Evolutionary conservation across 2,329 filamentous ascomycete species (phyloP).

Genomic region (Exophiala bonariae): DNA sequence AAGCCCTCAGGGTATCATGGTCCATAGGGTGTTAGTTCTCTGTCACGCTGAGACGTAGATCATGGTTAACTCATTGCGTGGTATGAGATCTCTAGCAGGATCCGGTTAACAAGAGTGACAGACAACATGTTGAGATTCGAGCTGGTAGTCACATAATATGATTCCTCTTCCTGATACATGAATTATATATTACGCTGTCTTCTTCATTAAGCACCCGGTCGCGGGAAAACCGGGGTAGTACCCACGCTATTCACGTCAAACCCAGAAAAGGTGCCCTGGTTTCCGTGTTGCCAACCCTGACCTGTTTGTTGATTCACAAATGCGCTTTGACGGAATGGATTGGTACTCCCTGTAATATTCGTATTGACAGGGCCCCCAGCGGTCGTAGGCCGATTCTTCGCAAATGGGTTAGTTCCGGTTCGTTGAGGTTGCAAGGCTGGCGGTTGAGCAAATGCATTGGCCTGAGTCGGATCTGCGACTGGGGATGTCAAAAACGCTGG

Average conservation of each 20-base stretch:
- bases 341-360: constrained; percentile 84
- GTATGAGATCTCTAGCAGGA: too few relatives aligned
- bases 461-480: background rate
- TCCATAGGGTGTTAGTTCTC: too few relatives aligned
- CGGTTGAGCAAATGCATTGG: constrained; percentile 31
- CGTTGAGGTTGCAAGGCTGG: constrained; percentile 54
- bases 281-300: constrained; percentile 80
- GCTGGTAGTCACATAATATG: too few relatives aligned
- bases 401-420: constrained; percentile 74
- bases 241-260: constrained; percentile 72
- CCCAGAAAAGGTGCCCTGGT: constrained; percentile 75
- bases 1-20: too few relatives aligned
- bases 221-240: constrained; percentile 82
- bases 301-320: constrained; percentile 90
- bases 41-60: too few relatives aligned
- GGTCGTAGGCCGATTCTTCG: constrained; percentile 52
- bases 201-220: constrained; percentile 57
- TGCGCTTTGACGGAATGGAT: constrained; percentile 88
- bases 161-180: too few relatives aligned
- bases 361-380: constrained; percentile 58
- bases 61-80: too few relatives aligned
- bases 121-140: too few relatives aligned
- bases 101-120: too few relatives aligned
- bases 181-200: constrained; percentile 15
- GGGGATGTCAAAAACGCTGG: constrained; percentile 9